These are phyloP conservation scores for Xanthoconium stramineum DNA, from an alignment of 768 basidiomycete species.

Conservation along the genomic window DNA sequence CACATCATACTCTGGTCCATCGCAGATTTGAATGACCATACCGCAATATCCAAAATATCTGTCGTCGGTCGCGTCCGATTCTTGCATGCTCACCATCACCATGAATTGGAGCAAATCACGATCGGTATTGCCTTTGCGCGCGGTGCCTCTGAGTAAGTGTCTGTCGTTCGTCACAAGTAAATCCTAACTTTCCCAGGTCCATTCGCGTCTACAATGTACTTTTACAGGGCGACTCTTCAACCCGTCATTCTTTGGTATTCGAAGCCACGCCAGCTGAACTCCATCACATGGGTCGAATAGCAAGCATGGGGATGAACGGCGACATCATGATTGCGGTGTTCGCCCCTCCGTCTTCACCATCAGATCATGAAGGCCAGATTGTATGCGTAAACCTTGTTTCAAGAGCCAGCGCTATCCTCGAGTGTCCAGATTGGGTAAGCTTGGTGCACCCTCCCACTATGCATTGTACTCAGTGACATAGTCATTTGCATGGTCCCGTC, in stretches of 20 bases:
- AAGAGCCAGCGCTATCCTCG: slow-evolving; percentile 8
- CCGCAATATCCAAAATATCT: slow-evolving; percentile 29
- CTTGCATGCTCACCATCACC: slow-evolving; percentile 31
- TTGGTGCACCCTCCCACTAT: not conserved
- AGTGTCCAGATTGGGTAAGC: slow-evolving; percentile 20
- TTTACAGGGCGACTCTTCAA: slow-evolving; percentile 4
- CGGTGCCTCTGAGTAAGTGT: slow-evolving; percentile 17
- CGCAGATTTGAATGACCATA: slow-evolving; percentile 24
- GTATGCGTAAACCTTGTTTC: slow-evolving; percentile 21
- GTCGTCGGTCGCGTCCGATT: slow-evolving; percentile 33
- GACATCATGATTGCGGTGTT: slow-evolving; percentile 20
- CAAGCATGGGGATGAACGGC: slow-evolving; percentile 20
- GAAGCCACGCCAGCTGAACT: slow-evolving; percentile 17
- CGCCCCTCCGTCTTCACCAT: not conserved
- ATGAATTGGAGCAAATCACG: slow-evolving; percentile 15
- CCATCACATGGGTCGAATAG: slow-evolving; percentile 14
- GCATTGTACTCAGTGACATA: slow-evolving; percentile 5
- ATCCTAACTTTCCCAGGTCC: slow-evolving; percentile 12
- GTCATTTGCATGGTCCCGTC: slow-evolving; percentile 8
- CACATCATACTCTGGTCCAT: slow-evolving; percentile 45
- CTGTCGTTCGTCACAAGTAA: not conserved
- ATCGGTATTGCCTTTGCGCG: slow-evolving; percentile 21
- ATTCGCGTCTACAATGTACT: slow-evolving; percentile 24
- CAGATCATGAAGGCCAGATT: slow-evolving; percentile 7
- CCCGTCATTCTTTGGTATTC: slow-evolving; percentile 11